Base-by-base conservation (phyloP, 805 yeast genomes). In the Metschnikowia borealis region DNA sequence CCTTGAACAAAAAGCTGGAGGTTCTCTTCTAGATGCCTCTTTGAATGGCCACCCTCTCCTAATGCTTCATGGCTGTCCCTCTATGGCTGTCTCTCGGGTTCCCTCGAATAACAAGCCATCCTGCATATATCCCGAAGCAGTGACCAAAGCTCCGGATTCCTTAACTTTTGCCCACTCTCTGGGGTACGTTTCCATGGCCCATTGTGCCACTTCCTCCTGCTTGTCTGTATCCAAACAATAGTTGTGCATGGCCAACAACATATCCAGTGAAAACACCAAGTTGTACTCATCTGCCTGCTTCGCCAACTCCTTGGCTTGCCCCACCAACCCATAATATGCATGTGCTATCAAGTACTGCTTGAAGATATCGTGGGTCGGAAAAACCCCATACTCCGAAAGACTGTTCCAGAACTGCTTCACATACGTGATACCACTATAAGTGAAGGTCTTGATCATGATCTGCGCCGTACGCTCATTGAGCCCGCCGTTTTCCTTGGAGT, bases 301-400 rank as follows among this genome's bases (percentile, higher is more conserved):
- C 3, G 81, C 73, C 26, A 82, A 63, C 15, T 69, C 68, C 6
- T 83, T 65, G 0, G 94, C 94, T 3, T 78, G 75, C 8, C 75
- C 75, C 36, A 74, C 77, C 42, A 75, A 68, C 7, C 85, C 89
- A 60, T 82, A 82, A 56, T 83, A 84, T 52, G 87, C 84, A 62
- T 85, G 83, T 0, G 89, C 87, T 50, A 85, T 78, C 33, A 87
- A 64, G 57, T 79, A 83, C 62, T 85, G 89, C 38, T 74, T 75
- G 60, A 76, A 78, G 33, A 83, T 74, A 8, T 73, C 73, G 34
- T 75, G 66, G 51, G 79, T 75, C 0, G 88, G 87, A 11, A 71
- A 55, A 5, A 87, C 65, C 0, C 77, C 78, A 57, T 73, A 81
- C 37, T 69, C 69, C 0, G 84, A 77, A 23, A 87, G 62, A 50